Percentiles rank a stretch among this genome's conserved stretches.
phyloP scores from a whole-genome alignment of 352 stramenopile species.

The Blastocystis sp. region DNA sequence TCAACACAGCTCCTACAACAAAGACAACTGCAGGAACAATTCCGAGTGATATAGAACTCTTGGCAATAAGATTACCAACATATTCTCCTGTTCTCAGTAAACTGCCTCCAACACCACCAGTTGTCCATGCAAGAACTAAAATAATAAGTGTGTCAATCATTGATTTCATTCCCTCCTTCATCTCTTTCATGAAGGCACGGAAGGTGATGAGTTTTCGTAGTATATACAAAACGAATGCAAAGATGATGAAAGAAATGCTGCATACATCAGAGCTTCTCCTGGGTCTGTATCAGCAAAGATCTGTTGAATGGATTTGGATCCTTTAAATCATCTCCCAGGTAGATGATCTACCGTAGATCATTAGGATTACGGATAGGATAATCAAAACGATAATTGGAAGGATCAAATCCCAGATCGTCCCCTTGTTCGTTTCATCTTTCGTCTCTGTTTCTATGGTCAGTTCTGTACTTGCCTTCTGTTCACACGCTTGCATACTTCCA shows the following conservation, averaged over 20 bases:
- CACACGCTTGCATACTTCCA: not conserved
- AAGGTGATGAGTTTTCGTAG: not conserved
- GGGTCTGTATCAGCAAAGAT: conserved; percentile 33
- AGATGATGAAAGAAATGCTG: not conserved
- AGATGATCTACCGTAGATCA: too few relatives aligned
- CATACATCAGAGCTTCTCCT: not conserved
- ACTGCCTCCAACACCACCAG: not conserved
- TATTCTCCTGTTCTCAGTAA: conserved; percentile 25
- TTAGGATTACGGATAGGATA: not conserved
- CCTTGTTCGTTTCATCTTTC: too few relatives aligned
- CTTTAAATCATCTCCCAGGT: conserved; percentile 2
- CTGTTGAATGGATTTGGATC: not conserved
- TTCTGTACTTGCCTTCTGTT: conserved; percentile 16
- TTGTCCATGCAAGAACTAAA: conserved; percentile 38
- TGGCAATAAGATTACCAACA: conserved; percentile 71
- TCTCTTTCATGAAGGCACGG: not conserved
- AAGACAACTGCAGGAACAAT: conserved; percentile 79
- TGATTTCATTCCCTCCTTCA: conserved; percentile 13
- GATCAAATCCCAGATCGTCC: not conserved
- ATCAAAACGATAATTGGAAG: conserved; percentile 32
- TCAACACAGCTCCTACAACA: conserved; percentile 82
- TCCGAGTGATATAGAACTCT: conserved; percentile 76
- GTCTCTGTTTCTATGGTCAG: not conserved
- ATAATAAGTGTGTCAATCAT: conserved; percentile 46
- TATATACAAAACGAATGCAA: conserved; percentile 1